Evolutionary conservation across 78 protist species (phyloP).

Genomic region (Dictyostelium discoideum): DNA sequence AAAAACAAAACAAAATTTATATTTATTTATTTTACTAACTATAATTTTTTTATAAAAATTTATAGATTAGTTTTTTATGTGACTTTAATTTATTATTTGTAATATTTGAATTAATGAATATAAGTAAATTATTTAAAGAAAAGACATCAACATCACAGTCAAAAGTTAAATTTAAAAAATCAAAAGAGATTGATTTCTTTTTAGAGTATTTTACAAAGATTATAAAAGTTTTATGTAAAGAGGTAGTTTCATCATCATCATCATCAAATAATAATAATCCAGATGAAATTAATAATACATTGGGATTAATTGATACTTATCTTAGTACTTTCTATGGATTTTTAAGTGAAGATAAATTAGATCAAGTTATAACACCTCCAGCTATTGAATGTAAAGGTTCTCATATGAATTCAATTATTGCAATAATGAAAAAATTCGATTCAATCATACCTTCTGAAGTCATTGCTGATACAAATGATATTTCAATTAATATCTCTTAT

Average conservation of each 20-base stretch:
- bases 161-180: neutral
- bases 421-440: neutral
- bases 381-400: neutral
- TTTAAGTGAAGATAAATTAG: neutral
- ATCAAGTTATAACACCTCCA: neutral
- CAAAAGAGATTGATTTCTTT: neutral
- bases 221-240: neutral
- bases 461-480: slow-evolving; percentile 9
- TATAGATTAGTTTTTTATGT: slow-evolving; percentile 65
- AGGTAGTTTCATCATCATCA: neutral
- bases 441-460: neutral
- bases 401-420: neutral
- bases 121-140: slow-evolving; percentile 29
- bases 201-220: neutral
- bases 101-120: slow-evolving; percentile 37
- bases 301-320: neutral
- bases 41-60: neutral
- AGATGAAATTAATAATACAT: neutral
- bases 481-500: slow-evolving; percentile 21
- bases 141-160: neutral
- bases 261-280: neutral
- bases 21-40: neutral
- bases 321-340: neutral
- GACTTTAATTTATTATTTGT: slow-evolving; percentile 35
- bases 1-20: too few relatives aligned